Conservation (phyloP, 495 filamentous ascomycete genomes). For the Lophiotrema nucula region DNA sequence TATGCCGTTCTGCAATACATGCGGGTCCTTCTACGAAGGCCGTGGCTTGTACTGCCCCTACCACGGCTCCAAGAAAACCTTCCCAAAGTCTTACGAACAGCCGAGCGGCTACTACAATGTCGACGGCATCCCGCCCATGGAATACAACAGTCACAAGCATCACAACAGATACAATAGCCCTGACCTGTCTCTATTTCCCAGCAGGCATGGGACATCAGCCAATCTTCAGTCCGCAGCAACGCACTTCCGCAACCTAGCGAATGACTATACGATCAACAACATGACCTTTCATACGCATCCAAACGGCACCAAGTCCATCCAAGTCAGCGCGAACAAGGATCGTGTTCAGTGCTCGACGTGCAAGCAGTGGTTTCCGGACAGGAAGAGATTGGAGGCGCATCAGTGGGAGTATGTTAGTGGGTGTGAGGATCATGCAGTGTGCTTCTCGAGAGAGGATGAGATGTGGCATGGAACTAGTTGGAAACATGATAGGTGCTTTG, state of each 20-base stretch:
- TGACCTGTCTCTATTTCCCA: background rate
- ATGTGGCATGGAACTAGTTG: background rate
- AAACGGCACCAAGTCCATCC: background rate
- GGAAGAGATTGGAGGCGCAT: background rate
- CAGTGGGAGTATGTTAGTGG: constrained; percentile 1
- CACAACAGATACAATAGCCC: background rate
- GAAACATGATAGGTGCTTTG: constrained; percentile 13
- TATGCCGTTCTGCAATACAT: constrained; percentile 8
- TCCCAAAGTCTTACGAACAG: background rate
- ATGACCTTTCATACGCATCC: background rate
- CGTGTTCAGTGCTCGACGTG: constrained; percentile 6
- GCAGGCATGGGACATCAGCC: background rate
- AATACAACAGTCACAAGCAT: background rate
- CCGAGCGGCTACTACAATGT: background rate
- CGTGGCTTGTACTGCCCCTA: background rate
- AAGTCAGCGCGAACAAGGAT: constrained; percentile 2
- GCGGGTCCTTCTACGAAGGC: background rate
- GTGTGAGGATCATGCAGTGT: constrained; percentile 1
- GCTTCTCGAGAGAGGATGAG: constrained; percentile 1
- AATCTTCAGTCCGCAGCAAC: background rate
- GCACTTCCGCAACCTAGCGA: background rate
- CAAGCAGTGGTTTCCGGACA: constrained; percentile 2
- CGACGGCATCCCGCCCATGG: background rate
- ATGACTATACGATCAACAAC: background rate
- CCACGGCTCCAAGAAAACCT: background rate